These are phyloP conservation scores for Fusarium liriodendri DNA, from an alignment of 2,329 filamentous ascomycete species.

Conservation along the genomic window DNA sequence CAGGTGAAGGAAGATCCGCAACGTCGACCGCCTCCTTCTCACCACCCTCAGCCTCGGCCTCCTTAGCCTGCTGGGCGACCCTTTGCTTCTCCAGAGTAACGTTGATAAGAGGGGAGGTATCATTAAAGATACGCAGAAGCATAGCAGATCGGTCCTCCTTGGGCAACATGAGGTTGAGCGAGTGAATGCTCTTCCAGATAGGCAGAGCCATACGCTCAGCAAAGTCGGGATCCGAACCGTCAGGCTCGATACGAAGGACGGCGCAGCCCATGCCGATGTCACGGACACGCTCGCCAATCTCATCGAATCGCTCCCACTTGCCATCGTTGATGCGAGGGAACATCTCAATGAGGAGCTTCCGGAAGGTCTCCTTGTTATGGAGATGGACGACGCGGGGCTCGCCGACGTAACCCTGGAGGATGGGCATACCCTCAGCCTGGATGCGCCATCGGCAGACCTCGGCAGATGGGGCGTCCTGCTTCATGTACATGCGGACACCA, in stretches of 20 bases:
- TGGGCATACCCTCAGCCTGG: slow-evolving; percentile 91
- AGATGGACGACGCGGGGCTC: slow-evolving; percentile 80
- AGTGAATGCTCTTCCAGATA: slow-evolving; percentile 92
- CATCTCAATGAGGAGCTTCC: slow-evolving; percentile 90
- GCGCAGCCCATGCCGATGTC: slow-evolving; percentile 92
- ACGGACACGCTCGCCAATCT: slow-evolving; percentile 86
- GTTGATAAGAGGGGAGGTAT: slow-evolving; percentile 86
- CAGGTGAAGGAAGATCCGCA: slow-evolving; percentile 53
- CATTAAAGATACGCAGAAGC: slow-evolving; percentile 91
- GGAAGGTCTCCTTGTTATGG: slow-evolving; percentile 81
- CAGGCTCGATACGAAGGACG: slow-evolving; percentile 85
- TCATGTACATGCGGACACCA: slow-evolving; percentile 99
- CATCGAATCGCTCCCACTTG: slow-evolving; percentile 80
- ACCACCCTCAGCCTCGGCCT: slow-evolving; percentile 39
- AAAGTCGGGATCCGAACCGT: slow-evolving; percentile 69
- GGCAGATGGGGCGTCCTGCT: slow-evolving; percentile 89
- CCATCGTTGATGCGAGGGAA: slow-evolving; percentile 88
- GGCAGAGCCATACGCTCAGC: slow-evolving; percentile 87
- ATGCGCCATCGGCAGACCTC: slow-evolving; percentile 95
- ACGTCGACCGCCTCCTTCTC: slow-evolving; percentile 46
- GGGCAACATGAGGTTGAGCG: slow-evolving; percentile 95
- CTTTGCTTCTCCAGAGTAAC: slow-evolving; percentile 65
- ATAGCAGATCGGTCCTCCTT: slow-evolving; percentile 96
- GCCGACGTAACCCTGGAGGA: slow-evolving; percentile 91
- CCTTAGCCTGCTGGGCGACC: slow-evolving; percentile 52